Conservation (phyloP, 371 early-diverging fungal species). For the Mortierella sp. region DNA sequence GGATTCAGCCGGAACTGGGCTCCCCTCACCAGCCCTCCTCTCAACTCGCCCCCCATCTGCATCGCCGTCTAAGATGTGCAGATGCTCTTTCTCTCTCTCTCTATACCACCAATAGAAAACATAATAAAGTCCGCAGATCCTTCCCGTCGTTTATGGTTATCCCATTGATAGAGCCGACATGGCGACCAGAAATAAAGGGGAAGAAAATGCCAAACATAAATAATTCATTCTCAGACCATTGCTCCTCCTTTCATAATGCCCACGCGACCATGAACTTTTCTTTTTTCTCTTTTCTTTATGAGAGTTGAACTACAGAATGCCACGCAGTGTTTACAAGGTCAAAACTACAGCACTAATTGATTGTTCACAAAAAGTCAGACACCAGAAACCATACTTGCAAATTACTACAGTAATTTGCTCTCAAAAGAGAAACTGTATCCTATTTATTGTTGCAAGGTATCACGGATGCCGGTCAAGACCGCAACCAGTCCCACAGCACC, state of each 20-base stretch:
- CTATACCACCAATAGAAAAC: not conserved
- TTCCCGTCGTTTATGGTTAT: not conserved
- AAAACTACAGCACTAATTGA: no score
- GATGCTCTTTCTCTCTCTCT: no score
- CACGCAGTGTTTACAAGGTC: not conserved
- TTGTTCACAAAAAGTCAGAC: no score
- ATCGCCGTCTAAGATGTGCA: conserved; percentile 7
- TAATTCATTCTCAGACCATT: not conserved
- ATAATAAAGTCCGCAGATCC: not conserved
- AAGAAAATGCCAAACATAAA: not conserved
- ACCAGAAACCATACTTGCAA: no score
- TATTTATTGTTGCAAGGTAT: conserved; percentile 8
- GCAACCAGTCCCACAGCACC: conserved; percentile 77
- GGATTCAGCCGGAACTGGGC: conserved; percentile 30
- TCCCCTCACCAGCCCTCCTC: conserved; percentile 15
- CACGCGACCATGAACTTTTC: not conserved
- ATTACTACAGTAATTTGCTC: no score
- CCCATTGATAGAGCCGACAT: conserved; percentile 5
- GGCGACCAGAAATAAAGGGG: not conserved
- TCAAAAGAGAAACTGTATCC: not conserved
- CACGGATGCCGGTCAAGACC: conserved; percentile 65
- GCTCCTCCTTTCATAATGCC: not conserved
- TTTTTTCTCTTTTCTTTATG: not conserved
- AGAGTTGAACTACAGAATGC: not conserved
- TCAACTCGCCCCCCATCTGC: conserved; percentile 25